Evolutionary conservation across 306 rosid species (phyloP).

Genomic region (Cicer bijugum): DNA sequence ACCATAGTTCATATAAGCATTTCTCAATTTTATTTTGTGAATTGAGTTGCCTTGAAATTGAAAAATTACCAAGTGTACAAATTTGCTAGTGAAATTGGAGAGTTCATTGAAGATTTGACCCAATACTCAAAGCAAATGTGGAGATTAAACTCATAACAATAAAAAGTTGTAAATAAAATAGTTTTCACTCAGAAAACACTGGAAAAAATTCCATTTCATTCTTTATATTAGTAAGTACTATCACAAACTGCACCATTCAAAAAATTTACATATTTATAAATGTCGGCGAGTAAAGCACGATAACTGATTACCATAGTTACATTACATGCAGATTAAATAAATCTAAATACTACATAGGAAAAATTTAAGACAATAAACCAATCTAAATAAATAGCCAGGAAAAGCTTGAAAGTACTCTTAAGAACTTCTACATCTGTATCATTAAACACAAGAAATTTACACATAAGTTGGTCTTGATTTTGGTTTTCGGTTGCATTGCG

Average conservation of each 20-base stretch:
- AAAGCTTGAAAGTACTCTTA: slow-evolving; percentile 28
- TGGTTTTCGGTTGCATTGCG: neutral
- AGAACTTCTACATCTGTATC: slow-evolving; percentile 39
- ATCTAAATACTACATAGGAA: slow-evolving; percentile 34
- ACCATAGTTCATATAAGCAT: neutral
- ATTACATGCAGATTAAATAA: slow-evolving; percentile 24
- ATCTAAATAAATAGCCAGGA: slow-evolving; percentile 37
- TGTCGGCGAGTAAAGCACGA: slow-evolving; percentile 3
- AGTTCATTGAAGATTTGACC: neutral
- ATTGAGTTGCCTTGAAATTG: neutral
- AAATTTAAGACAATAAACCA: slow-evolving; percentile 41
- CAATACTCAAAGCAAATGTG: neutral
- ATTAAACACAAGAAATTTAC: slow-evolving; percentile 38
- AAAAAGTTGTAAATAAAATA: neutral
- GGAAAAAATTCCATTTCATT: slow-evolving; percentile 40
- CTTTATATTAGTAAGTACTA: slow-evolving; percentile 42
- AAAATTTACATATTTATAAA: slow-evolving; percentile 28
- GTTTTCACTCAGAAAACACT: neutral
- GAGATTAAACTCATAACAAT: neutral
- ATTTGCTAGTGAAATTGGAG: neutral
- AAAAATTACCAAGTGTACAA: neutral
- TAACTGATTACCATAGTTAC: slow-evolving; percentile 9
- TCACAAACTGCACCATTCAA: slow-evolving; percentile 54
- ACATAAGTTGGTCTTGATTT: slow-evolving; percentile 32
- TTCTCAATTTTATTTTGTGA: neutral